A percentile compares a stretch with the other conserved stretches of the same genome.
Evolutionary conservation across 83 land plant species (phyloP).

Genomic region (Diphasiastrum complanatum): DNA sequence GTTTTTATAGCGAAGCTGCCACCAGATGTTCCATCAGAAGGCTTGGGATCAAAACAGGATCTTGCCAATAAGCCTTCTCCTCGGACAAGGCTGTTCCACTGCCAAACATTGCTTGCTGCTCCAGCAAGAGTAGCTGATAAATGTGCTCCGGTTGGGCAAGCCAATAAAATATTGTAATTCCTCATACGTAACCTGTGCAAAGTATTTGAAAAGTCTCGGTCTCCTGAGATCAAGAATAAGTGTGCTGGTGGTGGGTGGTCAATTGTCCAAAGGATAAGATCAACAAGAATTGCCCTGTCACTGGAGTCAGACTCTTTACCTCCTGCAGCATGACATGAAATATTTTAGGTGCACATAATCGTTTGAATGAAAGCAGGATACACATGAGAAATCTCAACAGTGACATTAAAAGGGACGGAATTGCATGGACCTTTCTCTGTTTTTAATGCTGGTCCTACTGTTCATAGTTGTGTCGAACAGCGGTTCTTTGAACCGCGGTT

Average conservation of each 20-base stretch:
- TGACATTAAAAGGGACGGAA: no score
- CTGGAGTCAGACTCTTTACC: constrained; percentile 52
- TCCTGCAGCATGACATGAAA: constrained; percentile 46
- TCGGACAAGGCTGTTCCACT: constrained; percentile 43
- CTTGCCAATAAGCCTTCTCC: constrained; percentile 26
- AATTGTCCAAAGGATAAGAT: constrained; percentile 53
- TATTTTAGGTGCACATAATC: no score
- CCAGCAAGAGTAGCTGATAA: constrained; percentile 46
- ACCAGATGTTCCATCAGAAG: no score
- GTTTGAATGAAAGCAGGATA: no score
- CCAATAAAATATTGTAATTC: constrained; percentile 64
- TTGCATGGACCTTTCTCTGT: no score
- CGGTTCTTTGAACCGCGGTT: no score
- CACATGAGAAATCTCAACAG: no score
- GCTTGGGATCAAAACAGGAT: no score
- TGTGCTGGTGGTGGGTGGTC: constrained; percentile 77
- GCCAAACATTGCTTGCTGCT: constrained; percentile 70
- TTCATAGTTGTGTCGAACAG: no score
- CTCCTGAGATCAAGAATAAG: constrained; percentile 65
- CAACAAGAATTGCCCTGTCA: constrained; percentile 55
- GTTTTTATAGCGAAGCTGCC: no score
- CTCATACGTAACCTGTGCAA: constrained; percentile 65
- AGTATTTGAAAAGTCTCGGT: constrained; percentile 49
- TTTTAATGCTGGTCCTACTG: no score
- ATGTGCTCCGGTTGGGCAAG: constrained; percentile 23